Evolutionary conservation across 2,329 filamentous ascomycete genomes (phyloP).

Genomic region (Fusarium mexicanum): DNA sequence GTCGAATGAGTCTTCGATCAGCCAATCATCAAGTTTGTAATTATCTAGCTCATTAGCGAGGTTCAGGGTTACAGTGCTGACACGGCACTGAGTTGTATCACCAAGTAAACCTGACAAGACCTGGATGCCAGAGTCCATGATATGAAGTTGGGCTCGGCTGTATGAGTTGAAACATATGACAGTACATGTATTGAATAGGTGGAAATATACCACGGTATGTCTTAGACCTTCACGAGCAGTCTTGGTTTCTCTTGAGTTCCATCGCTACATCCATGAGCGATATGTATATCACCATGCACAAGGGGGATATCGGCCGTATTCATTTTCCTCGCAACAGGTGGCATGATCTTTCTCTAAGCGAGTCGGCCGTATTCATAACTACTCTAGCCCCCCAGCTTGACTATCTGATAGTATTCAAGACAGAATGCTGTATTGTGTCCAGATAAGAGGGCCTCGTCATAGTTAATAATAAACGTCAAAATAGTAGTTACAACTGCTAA

Average conservation of each 20-base stretch:
- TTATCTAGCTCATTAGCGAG: conserved; percentile 11
- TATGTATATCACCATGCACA: not conserved
- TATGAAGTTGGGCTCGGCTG: not conserved
- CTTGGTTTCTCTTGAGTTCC: not conserved
- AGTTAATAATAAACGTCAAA: not conserved
- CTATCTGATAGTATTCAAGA: not conserved
- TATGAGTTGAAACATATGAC: not conserved
- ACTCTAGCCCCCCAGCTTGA: not conserved
- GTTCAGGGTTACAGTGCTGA: not conserved
- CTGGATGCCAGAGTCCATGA: not conserved
- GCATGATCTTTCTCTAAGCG: not conserved
- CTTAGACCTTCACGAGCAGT: not conserved
- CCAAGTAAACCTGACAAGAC: not conserved
- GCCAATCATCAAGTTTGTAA: conserved; percentile 19
- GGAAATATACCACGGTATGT: not conserved
- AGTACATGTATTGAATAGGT: too few species aligned
- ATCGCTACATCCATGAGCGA: not conserved
- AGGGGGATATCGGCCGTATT: not conserved
- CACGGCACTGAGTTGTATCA: not conserved
- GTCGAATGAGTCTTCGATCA: not conserved
- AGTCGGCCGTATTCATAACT: not conserved
- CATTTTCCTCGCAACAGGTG: not conserved
- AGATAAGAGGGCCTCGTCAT: too few species aligned
- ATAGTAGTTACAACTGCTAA: not conserved
- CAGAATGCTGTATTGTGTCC: not conserved